These are phyloP conservation scores for Diaporthe ampelina DNA, from an alignment of 2,329 filamentous ascomycete species.

Conservation along the genomic window DNA sequence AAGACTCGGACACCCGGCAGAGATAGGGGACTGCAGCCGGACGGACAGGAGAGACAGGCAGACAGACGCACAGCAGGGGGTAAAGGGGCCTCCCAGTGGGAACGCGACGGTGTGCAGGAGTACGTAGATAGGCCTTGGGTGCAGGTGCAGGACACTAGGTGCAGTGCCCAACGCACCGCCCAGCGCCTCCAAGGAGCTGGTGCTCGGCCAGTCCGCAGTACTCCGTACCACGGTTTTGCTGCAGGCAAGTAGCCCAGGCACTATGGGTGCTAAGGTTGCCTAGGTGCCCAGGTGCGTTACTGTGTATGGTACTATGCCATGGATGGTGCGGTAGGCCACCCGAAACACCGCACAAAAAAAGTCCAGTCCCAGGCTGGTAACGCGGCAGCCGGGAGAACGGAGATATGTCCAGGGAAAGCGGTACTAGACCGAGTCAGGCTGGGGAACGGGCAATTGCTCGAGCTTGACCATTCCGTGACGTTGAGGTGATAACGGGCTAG, in stretches of 20 bases:
- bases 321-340: constrained; percentile 30
- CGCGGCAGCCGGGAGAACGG: constrained; percentile 39
- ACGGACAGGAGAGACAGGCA: not conserved
- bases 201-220: constrained; percentile 34
- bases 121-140: not conserved
- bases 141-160: constrained; percentile 35
- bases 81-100: constrained; percentile 8
- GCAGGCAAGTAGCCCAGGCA: constrained; percentile 15
- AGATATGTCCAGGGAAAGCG: constrained; percentile 31
- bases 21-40: constrained; percentile 18
- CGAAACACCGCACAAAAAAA: constrained; percentile 29
- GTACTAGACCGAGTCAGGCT: constrained; percentile 41
- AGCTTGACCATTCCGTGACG: constrained; percentile 33
- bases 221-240: not conserved
- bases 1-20: constrained; percentile 29
- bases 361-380: constrained; percentile 34
- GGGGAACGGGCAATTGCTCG: constrained; percentile 32
- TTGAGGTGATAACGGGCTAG: constrained; percentile 36
- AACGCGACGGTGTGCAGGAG: constrained; percentile 32
- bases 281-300: not conserved
- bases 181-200: constrained; percentile 35
- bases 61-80: not conserved
- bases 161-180: constrained; percentile 35
- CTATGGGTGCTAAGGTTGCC: constrained; percentile 12
- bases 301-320: constrained; percentile 11